A percentile compares a stretch with the other conserved stretches of the same genome.
Evolutionary conservation across 257 asterid genomes (phyloP).

Genomic region (Salvia rosmarinus): DNA sequence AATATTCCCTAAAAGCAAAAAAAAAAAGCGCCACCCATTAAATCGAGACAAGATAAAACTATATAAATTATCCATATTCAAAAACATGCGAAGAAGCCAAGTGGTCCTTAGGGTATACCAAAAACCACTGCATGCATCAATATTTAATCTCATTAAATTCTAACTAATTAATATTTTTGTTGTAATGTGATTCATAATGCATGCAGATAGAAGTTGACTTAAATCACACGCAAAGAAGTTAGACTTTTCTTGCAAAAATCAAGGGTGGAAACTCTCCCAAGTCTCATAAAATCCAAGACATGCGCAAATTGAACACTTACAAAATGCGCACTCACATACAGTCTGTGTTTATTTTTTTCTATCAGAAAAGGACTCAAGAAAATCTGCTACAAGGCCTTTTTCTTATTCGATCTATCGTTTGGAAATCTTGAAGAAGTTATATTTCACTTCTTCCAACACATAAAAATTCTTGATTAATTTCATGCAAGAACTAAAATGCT

Average conservation of each 20-base stretch:
- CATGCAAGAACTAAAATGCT: too few relatives aligned
- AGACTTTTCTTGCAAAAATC: neutral
- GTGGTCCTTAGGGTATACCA: too few relatives aligned
- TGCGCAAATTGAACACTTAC: neutral
- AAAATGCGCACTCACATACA: neutral
- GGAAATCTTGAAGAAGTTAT: too few relatives aligned
- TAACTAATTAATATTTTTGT: neutral
- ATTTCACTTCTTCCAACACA: too few relatives aligned
- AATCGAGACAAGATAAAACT: neutral
- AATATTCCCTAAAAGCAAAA: neutral
- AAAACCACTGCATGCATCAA: slow-evolving; percentile 12
- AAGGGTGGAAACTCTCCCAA: slow-evolving; percentile 6
- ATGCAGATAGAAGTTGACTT: slow-evolving; percentile 3
- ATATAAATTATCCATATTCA: neutral
- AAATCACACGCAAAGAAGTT: neutral
- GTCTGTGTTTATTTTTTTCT: neutral
- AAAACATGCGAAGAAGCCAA: neutral
- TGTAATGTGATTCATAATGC: neutral
- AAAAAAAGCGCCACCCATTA: neutral
- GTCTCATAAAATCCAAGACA: slow-evolving; percentile 1
- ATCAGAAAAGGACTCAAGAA: too few relatives aligned
- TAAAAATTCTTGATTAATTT: too few relatives aligned
- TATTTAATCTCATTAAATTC: neutral
- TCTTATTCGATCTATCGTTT: too few relatives aligned
- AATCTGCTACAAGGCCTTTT: too few relatives aligned